phyloP scores from a whole-genome alignment of 1,139 yeast species.

The Candida tunisiensis region DNA sequence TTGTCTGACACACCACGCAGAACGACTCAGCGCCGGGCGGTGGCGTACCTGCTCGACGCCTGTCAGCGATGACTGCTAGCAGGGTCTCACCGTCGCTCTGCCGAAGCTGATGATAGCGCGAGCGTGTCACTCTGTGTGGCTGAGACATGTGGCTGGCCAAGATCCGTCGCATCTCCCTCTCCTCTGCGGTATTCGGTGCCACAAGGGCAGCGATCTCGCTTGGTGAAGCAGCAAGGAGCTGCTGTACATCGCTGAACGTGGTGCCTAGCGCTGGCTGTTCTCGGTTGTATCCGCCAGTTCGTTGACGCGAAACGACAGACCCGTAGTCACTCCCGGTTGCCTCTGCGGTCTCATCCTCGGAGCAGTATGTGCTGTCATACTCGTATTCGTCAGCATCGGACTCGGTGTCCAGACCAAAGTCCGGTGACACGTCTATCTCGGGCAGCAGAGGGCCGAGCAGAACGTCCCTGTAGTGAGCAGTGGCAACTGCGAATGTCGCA shows the following conservation, averaged over 20 bases:
- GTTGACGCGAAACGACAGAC: not conserved
- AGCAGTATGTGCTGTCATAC: conserved; percentile 1
- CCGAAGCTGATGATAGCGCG: not conserved
- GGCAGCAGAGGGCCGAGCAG: too few species aligned
- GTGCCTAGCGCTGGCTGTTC: too few species aligned
- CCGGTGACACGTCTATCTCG: too few species aligned
- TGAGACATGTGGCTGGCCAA: not conserved
- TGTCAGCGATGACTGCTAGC: not conserved
- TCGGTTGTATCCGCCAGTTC: too few species aligned
- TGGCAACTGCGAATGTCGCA: too few species aligned
- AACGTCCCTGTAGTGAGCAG: too few species aligned
- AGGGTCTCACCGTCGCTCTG: not conserved
- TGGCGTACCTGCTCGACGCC: not conserved
- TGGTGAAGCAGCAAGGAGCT: not conserved
- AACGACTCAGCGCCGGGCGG: conserved; percentile 2
- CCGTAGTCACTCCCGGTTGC: not conserved
- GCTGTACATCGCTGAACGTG: too few species aligned
- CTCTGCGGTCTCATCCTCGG: not conserved
- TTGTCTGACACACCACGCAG: conserved; percentile 73
- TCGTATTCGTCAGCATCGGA: conserved; percentile 1
- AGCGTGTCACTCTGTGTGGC: not conserved
- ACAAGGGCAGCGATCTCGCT: not conserved
- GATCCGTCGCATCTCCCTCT: not conserved
- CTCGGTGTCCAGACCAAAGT: too few species aligned
- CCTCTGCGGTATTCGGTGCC: not conserved